These are phyloP conservation scores for Fusarium continuum DNA, from an alignment of 2,329 filamentous ascomycete species.

Conservation along the genomic window DNA sequence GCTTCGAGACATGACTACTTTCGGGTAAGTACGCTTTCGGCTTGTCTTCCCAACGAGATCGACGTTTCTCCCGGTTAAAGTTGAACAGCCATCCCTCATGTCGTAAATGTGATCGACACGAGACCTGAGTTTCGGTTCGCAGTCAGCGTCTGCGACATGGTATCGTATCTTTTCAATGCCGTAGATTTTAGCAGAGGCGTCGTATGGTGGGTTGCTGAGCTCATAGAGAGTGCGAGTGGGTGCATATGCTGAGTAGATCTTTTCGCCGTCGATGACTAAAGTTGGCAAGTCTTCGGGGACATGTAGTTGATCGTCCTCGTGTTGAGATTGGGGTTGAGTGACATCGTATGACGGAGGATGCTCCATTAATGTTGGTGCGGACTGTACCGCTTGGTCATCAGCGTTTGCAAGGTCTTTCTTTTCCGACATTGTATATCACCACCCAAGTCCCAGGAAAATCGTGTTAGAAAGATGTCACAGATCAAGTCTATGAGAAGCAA, in stretches of 20 bases:
- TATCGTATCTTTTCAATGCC: slow-evolving; percentile 43
- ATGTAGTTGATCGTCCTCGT: not conserved
- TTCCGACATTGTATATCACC: not conserved
- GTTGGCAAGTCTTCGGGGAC: slow-evolving; percentile 22
- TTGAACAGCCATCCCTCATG: slow-evolving; percentile 29
- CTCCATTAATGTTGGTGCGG: not conserved
- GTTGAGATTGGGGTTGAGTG: not conserved
- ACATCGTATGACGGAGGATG: slow-evolving; percentile 13
- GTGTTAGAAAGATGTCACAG: too few species aligned
- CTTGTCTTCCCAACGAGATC: slow-evolving; percentile 33
- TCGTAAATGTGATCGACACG: slow-evolving; percentile 46
- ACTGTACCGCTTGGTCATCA: not conserved
- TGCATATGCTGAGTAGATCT: slow-evolving; percentile 32
- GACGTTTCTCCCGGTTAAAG: slow-evolving; percentile 5
- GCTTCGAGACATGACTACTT: slow-evolving; percentile 30
- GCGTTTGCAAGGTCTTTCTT: not conserved
- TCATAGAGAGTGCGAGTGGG: slow-evolving; percentile 39
- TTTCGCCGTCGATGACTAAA: slow-evolving; percentile 34
- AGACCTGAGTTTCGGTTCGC: slow-evolving; percentile 27
- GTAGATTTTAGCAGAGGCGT: slow-evolving; percentile 31
- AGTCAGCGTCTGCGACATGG: slow-evolving; percentile 15
- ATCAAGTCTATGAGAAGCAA: too few species aligned
- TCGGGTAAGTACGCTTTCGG: slow-evolving; percentile 33
- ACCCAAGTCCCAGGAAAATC: too few species aligned
- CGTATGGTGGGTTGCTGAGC: slow-evolving; percentile 37